Base-by-base conservation (phyloP, 2,329 filamentous ascomycete genomes). In the Byssothecium circinans region DNA sequence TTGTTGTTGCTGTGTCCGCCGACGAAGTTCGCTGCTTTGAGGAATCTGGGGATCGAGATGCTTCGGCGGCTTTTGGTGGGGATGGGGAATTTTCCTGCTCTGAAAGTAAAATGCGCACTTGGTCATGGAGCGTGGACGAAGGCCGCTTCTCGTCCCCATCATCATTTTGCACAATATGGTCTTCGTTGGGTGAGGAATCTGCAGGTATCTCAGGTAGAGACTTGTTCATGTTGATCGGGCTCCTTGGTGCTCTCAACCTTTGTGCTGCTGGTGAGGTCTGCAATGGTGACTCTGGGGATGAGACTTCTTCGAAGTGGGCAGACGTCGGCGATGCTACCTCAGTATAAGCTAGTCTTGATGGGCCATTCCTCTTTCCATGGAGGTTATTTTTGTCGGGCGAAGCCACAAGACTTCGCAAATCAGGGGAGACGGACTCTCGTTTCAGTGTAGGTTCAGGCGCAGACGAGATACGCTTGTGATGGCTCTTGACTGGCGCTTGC, bases 401-500 rank as follows among this genome's bases (percentile, higher is more conserved):
- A 2, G 61, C n/a, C 29, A 64, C 54, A 2, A 58, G 52, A 19
- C 53, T 54, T 19, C 55, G 51, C 8, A 55, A 54, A 19, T 48
- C 50, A 1, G 53, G 42, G 15, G 56, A 46, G 7, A 32, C 32
- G 7, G 47, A 46, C 4, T 38, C 41, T 14, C 27, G 39, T 8
- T 49, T 52, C 10, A 43, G 54, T 12, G 49, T 47, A 18, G 64
- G 27, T 43, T 69, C 67, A 1, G 68, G 68, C 4, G 67, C 68
- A 10, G 68, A 71, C 8, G 60, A 58, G n/a, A 67, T 60, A 17
- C 68, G 65, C 48, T 62, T 67, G 41, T 66, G 63, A 25, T 52
- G 53, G 33, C 34, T 60, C 11, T 29, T 47, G 2, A 52, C 52
- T 1, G 54, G 43, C 4, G 49, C 17, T 42, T 55, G 41, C 58